Percentiles rank a stretch among this genome's conserved stretches.
Evolutionary conservation across 129 eudicot species (phyloP).

Genomic region (Rutidosis leptorrhynchoides): DNA sequence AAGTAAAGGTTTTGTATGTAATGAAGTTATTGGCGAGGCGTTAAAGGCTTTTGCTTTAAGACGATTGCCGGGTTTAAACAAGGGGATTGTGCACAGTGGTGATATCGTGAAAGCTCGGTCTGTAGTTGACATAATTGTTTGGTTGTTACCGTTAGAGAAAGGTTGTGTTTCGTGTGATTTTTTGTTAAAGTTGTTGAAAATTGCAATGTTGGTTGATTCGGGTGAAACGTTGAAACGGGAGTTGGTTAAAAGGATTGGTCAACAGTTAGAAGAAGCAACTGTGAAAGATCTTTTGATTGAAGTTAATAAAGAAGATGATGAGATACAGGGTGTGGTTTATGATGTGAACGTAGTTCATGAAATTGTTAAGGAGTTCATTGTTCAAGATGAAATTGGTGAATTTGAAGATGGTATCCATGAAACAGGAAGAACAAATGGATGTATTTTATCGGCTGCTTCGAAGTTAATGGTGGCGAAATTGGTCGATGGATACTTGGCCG

Average conservation of each 20-base stretch:
- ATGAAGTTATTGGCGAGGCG: slow-evolving; percentile 91
- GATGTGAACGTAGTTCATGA: slow-evolving; percentile 51
- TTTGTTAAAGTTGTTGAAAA: slow-evolving; percentile 74
- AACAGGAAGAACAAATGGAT: slow-evolving; percentile 36
- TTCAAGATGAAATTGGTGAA: slow-evolving; percentile 44
- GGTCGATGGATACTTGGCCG: slow-evolving; percentile 72
- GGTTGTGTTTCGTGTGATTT: slow-evolving; percentile 77
- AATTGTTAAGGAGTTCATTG: slow-evolving; percentile 63
- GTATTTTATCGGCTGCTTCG: slow-evolving; percentile 90
- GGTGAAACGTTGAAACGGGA: slow-evolving; percentile 53
- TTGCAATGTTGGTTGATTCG: slow-evolving; percentile 55
- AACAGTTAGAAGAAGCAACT: slow-evolving; percentile 81
- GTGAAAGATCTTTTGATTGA: slow-evolving; percentile 73
- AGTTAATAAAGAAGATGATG: slow-evolving; percentile 47
- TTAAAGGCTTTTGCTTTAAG: slow-evolving; percentile 69
- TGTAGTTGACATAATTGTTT: slow-evolving; percentile 51
- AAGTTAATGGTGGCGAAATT: slow-evolving; percentile 88
- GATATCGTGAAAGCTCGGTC: slow-evolving; percentile 53
- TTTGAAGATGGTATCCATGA: slow-evolving; percentile 53
- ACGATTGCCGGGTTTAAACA: slow-evolving; percentile 65
- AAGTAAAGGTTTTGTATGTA: slow-evolving; percentile 48
- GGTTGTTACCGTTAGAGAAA: slow-evolving; percentile 70
- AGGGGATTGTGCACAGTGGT: slow-evolving; percentile 43
- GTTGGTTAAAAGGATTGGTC: slow-evolving; percentile 63
- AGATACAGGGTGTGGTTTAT: slow-evolving; percentile 37